Evolutionary conservation across 208 protist genomes (phyloP).

Genomic region (Leishmania amazonensis): DNA sequence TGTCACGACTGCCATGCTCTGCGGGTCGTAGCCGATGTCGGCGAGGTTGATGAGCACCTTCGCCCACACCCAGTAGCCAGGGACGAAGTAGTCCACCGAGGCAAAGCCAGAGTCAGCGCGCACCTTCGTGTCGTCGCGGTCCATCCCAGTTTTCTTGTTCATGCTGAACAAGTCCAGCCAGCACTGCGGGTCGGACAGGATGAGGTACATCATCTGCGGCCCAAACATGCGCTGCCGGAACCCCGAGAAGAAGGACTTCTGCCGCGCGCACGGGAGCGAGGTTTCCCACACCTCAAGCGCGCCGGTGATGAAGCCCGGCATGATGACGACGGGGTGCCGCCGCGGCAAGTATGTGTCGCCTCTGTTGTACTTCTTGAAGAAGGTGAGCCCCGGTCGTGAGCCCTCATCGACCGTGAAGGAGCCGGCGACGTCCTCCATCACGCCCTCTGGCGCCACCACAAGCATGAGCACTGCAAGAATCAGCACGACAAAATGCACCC

Average conservation of each 20-base stretch:
- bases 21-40: conserved; percentile 93
- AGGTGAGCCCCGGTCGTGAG: conserved; percentile 67
- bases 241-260: conserved; percentile 44
- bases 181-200: conserved; percentile 74
- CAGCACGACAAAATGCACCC: conserved; percentile 49
- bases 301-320: conserved; percentile 86
- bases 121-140: conserved; percentile 80
- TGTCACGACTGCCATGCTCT: conserved; percentile 85
- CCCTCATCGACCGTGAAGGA: conserved; percentile 71
- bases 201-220: conserved; percentile 73
- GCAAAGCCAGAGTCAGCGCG: conserved; percentile 82
- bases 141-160: conserved; percentile 66
- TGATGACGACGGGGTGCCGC: conserved; percentile 79
- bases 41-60: conserved; percentile 92
- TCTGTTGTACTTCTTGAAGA: conserved; percentile 55
- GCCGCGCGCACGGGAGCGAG: conserved; percentile 49
- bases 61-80: conserved; percentile 93
- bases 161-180: conserved; percentile 81
- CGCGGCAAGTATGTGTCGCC: conserved; percentile 39
- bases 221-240: conserved; percentile 89
- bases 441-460: conserved; percentile 7
- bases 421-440: conserved; percentile 46
- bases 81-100: conserved; percentile 90
- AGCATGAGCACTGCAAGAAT: conserved; percentile 33
- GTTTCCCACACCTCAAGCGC: conserved; percentile 89